Percentiles rank a stretch among this genome's conserved stretches.
phyloP scores from a whole-genome alignment of 345 rosid species.

The Eucalyptus microcorys region DNA sequence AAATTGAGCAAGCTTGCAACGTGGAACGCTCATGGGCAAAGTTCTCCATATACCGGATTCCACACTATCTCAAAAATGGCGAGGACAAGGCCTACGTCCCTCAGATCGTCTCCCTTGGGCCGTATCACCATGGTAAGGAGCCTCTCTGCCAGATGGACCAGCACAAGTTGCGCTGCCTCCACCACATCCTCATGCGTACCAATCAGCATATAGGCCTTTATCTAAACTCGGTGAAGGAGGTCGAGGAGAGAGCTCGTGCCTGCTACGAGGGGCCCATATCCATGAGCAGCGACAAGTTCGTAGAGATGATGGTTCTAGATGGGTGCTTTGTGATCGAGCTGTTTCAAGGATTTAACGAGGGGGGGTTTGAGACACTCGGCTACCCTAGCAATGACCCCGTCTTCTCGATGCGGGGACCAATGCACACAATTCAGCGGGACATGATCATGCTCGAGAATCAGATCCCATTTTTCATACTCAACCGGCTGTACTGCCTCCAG shows the following conservation, averaged over 20 bases:
- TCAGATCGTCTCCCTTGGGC: conserved; percentile 68
- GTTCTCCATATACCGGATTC: conserved; percentile 36
- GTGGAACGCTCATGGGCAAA: conserved; percentile 41
- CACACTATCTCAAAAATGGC: conserved; percentile 41
- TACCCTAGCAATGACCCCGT: conserved; percentile 65
- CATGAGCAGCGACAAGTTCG: conserved; percentile 51
- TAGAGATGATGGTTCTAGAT: conserved; percentile 75
- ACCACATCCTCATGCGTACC: conserved; percentile 5
- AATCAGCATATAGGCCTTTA: conserved; percentile 12
- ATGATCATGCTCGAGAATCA: conserved; percentile 87
- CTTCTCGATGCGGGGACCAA: conserved; percentile 70
- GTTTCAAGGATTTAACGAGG: conserved; percentile 47
- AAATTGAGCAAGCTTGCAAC: conserved; percentile 49
- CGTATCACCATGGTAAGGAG: conserved; percentile 61
- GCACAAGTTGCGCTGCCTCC: conserved; percentile 76
- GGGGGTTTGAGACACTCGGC: conserved; percentile 49
- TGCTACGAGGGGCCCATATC: conserved; percentile 49
- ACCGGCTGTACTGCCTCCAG: conserved; percentile 44
- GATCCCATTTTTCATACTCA: conserved; percentile 56
- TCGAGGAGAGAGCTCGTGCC: conserved; percentile 55
- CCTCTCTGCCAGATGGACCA: conserved; percentile 56
- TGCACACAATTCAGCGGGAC: conserved; percentile 79
- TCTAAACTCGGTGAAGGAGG: conserved; percentile 49
- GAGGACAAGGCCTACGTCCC: conserved; percentile 67
- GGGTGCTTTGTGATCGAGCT: conserved; percentile 75